Conservation (phyloP, 129 eudicot genomes). For the Pittosporum tobira region DNA sequence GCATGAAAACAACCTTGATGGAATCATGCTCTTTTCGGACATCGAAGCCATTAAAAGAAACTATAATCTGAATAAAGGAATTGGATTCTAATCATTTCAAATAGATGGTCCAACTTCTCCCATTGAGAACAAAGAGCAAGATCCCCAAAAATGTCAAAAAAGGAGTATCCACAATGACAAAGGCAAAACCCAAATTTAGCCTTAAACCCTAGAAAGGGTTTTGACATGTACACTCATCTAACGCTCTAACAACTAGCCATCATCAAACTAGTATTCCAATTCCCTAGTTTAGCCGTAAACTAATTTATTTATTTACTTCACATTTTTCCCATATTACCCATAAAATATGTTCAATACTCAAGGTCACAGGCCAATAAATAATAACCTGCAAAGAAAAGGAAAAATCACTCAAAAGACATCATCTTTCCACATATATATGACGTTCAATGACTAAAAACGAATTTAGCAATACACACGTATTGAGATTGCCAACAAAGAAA, state of each 20-base stretch:
- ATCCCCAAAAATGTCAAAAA: background rate
- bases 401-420: background rate
- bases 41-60: slow-evolving; percentile 25
- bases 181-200: slow-evolving; percentile 9
- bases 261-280: no score
- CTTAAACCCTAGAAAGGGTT: slow-evolving; percentile 13
- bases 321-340: no score
- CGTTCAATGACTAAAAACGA: background rate
- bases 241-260: background rate
- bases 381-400: background rate
- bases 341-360: no score
- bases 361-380: no score
- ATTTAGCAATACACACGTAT: no score
- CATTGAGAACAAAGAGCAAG: slow-evolving; percentile 11
- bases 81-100: background rate
- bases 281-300: no score
- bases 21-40: slow-evolving; percentile 53
- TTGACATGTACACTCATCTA: background rate
- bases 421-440: background rate
- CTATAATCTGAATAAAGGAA: background rate
- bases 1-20: slow-evolving; percentile 51
- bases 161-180: background rate
- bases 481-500: no score
- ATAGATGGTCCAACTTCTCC: background rate
- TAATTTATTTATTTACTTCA: background rate